Base-by-base conservation (phyloP, 805 yeast species). In the Wickerhamomyces ciferrii region DNA sequence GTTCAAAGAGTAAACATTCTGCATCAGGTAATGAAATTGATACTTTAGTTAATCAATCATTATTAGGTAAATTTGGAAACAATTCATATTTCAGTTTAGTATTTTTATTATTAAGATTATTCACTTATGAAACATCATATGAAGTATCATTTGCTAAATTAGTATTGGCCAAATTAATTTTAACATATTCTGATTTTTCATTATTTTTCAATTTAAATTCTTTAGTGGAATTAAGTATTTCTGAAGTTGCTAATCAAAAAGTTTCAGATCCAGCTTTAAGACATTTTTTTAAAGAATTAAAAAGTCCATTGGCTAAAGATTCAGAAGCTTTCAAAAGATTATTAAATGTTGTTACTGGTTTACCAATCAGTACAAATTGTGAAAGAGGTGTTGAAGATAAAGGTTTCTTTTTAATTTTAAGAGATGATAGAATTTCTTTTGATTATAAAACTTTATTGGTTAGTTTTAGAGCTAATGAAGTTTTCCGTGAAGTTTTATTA, bases 391-490 rank as follows among this genome's bases (percentile, higher is more conserved):
- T 48, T 24, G 41, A 51, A 40, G 63, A 61, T 40, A 46, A 50
- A 38, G 62, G 63, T 6, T 62, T 53, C 41, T 37, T 39, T 14
- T 43, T 55, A 39, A 52, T 61, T 14, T 34, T 57, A 27, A 52
- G 47, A 19, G 68, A 63, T 47, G 54, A 50, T 7, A 45, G 51
- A 11, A 54, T 56, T 5, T 43, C 40, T 19, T 32, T 43, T 32
- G 65, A 60, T 40, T 54, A 62, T 41, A 56, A 60, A 40, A 25
- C 48, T 2, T 31, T 59, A 3, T 38, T 59, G 5, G 50, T 53
- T 18, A 53, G 60, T 35, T 44, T 63, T 5, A 58, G 64, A 50
- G 58, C 65, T 11, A 62, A 60, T 48, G 67, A 62, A 46, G 38
- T 63, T 9, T 55, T 61, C 45, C 52, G 63, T 46, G 55, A 53